Evolutionary conservation across 768 basidiomycete species (phyloP), one percentile per base, ranked within the genome.

Genomic region (Calvatia gigantea): DNA sequence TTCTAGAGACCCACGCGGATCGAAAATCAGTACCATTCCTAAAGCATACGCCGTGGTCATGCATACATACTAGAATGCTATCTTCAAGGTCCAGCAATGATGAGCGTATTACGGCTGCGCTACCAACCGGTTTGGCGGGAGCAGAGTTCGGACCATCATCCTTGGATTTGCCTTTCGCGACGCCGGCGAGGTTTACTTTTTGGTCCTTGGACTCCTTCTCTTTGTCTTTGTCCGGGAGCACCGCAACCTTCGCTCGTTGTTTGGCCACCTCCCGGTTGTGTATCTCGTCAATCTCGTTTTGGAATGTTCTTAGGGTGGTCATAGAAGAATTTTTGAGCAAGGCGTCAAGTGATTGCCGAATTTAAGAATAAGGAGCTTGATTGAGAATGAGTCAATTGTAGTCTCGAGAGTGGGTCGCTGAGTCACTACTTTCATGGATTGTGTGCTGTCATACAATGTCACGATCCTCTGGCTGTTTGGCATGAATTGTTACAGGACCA

Each of bases 251-350:
- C 33, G 60, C 68, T 37, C 87, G 81, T 60, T 89, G 85, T 68
- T 80, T 89, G 28, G 77, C 71, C 42, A 82, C 71, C 69, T 90
- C 87, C 47, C 85, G 81, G 61, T 79, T 75, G 56, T 84, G 82
- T 63, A 91, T 87, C 60, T 87, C 82, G 58, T 91, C 85, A 58
- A 91, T 92, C 70, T 90, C 88, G 62, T 70, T 78, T 69, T 92
- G 89, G 62, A 87, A 86, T 14, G 77, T 78, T 35, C 81, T 79
- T 61, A 85, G 69, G 52, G 73, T 81, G 14, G 82, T 76, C 82
- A 83, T 83, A 50, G 54, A 5, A 27, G 29, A 8, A 37, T 29
- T 23, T 42, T 7, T 17, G 23, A 23, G 11, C 8, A 17, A n/a
- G 31, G 11, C 23, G n/a, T 6, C 32, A 31, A 32, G 27, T 33